Evolutionary conservation across 129 eudicot genomes (phyloP), one percentile per base, ranked within the genome.

Genomic region (Arctium minus): DNA sequence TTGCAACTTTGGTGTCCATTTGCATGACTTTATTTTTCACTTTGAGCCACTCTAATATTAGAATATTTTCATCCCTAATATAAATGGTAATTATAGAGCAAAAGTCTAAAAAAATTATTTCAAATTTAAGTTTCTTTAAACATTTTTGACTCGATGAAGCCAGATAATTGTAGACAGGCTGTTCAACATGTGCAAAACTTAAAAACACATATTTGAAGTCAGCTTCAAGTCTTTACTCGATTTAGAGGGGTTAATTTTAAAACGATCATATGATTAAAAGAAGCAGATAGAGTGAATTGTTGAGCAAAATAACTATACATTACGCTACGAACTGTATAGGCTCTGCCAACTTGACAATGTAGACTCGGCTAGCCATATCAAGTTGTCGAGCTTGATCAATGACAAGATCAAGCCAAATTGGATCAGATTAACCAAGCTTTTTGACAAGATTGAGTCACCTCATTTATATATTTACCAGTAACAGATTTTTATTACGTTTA

Each of bases 1-100:
- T 48, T 44, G 77, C 33, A 82, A 82, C 77, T 32, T 75, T 70
- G 72, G 70, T 82, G 74, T 64, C 60, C 46, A 13, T 36, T 53
- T 56, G 1, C 38, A 56, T 60, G 79, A 8, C 12, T 48, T 40
- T 36, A 42, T 33, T 82, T 76, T 82, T 82, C 62, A 68, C 56
- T 81, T 75, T 64, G 10, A n/a, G 1, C 3, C 48, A 75, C 69
- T 40, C 1, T 65, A 8, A 10, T 9, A 60, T 65, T 64, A 5
- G 6, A 75, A 29, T 56, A 13, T 30, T 79, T 29, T 6, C 8
- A 60, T 29, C 36, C 0, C 2, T 73, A 37, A 17, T n/a, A 37
- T 39, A 73, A 39, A 17, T 37, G 6, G 9, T 37, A 32, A 38
- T n/a, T 13, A n/a, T 37, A 37, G 6, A 69, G 11, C n/a, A 12